Base-by-base conservation (phyloP, 345 rosid species). In the Salix koriyanagi region DNA sequence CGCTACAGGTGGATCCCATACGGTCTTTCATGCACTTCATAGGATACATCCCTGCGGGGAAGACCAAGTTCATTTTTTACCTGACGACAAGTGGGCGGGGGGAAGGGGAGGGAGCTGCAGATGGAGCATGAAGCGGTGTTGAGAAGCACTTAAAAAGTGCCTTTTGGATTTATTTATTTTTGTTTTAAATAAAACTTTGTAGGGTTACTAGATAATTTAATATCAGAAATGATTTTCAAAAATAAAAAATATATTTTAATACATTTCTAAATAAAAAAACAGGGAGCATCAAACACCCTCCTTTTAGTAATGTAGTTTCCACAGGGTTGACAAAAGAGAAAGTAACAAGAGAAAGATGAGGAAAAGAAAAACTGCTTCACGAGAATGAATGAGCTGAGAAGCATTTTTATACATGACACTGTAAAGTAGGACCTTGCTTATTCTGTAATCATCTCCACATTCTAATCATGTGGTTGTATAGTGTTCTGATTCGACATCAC, bases 381-480 rank as follows among this genome's bases (percentile, higher is more conserved):
- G 58, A 75, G 21, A 7, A 32, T 58, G 72, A 69, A 72, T 69
- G 67, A 44, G 67, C 64, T 48, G 82, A 46, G 50, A 73, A 71
- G 34, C 62, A 72, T 60, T 79, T 70, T 42, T 37, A 79, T 71
- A 76, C 72, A 69, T 65, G 25, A 75, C 73, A 75, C 73, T 71
- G 76, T 42, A 61, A 42, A 62, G 81, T 13, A 72, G 48, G 77
- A 78, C 37, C 73, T 82, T 72, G 67, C 86, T 92, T 91, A 89
- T 91, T 87, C 85, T 84, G 88, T 86, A 86, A 88, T 85, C 87
- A 86, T 84, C 90, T 89, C 87, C 86, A 85, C 88, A 89, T 84
- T 85, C 88, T 80, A 82, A 80, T 82, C 84, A 67, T 84, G 86
- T 80, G 79, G 76, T 76, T 70, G 86, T 82, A 70, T 75, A 58